Conservation (phyloP, 257 asterid genomes). For the Penstemon newberryi region DNA sequence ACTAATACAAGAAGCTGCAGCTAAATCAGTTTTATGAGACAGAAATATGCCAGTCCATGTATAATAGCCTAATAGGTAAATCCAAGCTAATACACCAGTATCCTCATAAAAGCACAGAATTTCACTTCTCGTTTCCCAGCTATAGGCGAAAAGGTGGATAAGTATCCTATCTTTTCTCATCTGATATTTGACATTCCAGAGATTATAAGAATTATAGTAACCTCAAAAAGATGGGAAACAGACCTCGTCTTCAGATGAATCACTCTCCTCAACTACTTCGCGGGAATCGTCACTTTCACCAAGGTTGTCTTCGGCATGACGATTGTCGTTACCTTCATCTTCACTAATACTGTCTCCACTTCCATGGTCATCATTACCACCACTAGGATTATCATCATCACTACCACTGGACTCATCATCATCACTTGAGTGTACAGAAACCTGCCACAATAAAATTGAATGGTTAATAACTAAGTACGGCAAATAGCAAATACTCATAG, state of each 20-base stretch:
- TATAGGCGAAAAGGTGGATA: neutral
- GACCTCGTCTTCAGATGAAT: conserved; percentile 89
- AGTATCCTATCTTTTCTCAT: neutral
- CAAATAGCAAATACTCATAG: neutral
- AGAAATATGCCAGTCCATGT: conserved; percentile 7
- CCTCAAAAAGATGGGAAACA: conserved; percentile 20
- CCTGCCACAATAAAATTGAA: conserved; percentile 45
- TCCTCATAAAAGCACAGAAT: conserved; percentile 3
- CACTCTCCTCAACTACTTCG: conserved; percentile 65
- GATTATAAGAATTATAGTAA: conserved; percentile 4
- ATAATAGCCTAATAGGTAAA: neutral
- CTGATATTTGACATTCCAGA: neutral
- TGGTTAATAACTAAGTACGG: neutral
- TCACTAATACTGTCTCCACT: conserved; percentile 31
- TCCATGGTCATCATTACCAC: conserved; percentile 23
- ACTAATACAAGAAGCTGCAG: conserved; percentile 5
- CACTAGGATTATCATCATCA: conserved; percentile 2
- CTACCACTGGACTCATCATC: conserved; percentile 25
- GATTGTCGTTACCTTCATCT: conserved; percentile 30
- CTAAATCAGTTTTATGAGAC: conserved; percentile 8
- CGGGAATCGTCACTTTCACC: conserved; percentile 49
- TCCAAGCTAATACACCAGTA: neutral
- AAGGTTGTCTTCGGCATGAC: conserved; percentile 28
- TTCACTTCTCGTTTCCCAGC: neutral
- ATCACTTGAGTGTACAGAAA: conserved; percentile 41